phyloP scores from a whole-genome alignment of 2,329 filamentous ascomycete genomes.

The Cadophora luteo-olivacea region DNA sequence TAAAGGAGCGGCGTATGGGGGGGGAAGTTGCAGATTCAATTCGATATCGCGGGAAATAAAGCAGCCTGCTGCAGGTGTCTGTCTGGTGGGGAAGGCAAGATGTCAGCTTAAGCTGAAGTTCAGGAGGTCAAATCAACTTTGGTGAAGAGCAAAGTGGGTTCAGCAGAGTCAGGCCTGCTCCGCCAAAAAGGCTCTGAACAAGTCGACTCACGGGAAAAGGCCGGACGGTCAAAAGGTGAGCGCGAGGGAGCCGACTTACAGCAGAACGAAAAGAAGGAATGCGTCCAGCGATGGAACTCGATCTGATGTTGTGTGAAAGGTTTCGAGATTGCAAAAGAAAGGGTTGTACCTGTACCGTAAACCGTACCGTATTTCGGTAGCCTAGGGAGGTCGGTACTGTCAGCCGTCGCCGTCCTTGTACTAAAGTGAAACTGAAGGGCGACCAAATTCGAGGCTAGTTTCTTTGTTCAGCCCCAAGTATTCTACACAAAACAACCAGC shows the following conservation, averaged over 20 bases:
- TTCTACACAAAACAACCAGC: background rate
- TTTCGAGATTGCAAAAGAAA: constrained; percentile 5
- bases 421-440: constrained; percentile 16
- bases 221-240: background rate
- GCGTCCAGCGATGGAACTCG: constrained; percentile 27
- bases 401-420: background rate
- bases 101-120: background rate
- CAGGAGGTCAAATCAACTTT: constrained; percentile 1
- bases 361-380: background rate
- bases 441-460: constrained; percentile 8
- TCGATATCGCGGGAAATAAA: constrained; percentile 14
- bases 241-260: constrained; percentile 23
- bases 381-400: background rate
- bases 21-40: background rate
- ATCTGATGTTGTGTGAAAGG: constrained; percentile 9
- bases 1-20: constrained; percentile 3
- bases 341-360: background rate
- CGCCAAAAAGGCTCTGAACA: constrained; percentile 5
- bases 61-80: constrained; percentile 21
- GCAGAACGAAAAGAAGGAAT: constrained; percentile 30
- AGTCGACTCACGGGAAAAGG: background rate
- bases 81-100: constrained; percentile 17
- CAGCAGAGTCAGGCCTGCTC: background rate
- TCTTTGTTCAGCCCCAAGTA: constrained; percentile 17
- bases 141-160: constrained; percentile 14